Percentiles rank a stretch among this genome's conserved stretches.
Evolutionary conservation across 345 rosid species (phyloP).

Genomic region (Populus tremula): DNA sequence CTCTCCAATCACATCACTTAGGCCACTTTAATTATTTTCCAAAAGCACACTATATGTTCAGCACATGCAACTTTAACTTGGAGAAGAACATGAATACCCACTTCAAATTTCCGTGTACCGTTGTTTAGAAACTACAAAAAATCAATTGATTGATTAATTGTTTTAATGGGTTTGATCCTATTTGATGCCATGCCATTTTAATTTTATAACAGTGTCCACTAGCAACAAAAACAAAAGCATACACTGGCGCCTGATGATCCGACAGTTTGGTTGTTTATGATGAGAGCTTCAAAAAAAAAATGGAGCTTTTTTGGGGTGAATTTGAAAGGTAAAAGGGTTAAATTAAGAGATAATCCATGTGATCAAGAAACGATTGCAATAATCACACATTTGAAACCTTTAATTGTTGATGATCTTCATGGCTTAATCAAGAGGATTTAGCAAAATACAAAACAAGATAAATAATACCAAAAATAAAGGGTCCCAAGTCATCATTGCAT

Average conservation of each 20-base stretch:
- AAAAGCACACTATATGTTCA: background rate
- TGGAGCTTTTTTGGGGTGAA: constrained; percentile 18
- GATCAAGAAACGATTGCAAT: constrained; percentile 19
- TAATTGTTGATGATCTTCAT: constrained; percentile 12
- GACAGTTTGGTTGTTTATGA: constrained; percentile 21
- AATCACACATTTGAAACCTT: constrained; percentile 17
- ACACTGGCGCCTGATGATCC: constrained; percentile 13
- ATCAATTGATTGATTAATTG: too few relatives aligned
- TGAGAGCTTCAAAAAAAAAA: constrained; percentile 12
- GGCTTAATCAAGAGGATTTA: constrained; percentile 17
- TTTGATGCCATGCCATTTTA: too few relatives aligned
- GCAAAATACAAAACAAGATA: constrained; percentile 15
- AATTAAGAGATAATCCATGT: constrained; percentile 15
- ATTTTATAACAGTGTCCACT: background rate
- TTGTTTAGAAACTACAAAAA: background rate
- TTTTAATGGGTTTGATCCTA: too few relatives aligned
- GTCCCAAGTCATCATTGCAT: constrained; percentile 47
- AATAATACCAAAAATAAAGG: constrained; percentile 12
- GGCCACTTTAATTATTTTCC: background rate
- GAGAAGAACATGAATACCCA: background rate
- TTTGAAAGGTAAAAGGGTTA: constrained; percentile 25
- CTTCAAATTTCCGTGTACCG: background rate
- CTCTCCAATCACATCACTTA: background rate
- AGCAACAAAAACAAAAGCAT: background rate
- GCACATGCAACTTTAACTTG: background rate